phyloP scores from a whole-genome alignment of 345 rosid genomes.

The Stellera chamaejasme region DNA sequence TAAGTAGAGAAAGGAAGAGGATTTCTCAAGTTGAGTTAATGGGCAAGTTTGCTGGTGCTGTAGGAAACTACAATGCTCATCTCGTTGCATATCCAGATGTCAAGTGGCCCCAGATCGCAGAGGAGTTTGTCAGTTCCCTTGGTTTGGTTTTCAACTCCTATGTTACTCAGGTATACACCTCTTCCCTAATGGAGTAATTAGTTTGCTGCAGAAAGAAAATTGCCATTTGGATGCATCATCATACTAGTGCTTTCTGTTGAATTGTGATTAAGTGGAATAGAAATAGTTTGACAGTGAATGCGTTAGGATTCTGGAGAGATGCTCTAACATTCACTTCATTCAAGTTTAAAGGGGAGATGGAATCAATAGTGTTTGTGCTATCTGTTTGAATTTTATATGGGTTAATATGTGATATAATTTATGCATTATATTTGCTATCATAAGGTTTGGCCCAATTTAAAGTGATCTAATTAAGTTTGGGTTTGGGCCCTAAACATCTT shows the following conservation, averaged over 20 bases:
- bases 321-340: too few species aligned
- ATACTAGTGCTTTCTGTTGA: neutral
- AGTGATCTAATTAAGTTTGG: too few species aligned
- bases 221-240: neutral
- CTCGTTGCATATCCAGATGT: conserved; percentile 67
- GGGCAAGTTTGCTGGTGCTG: conserved; percentile 97
- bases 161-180: conserved; percentile 64
- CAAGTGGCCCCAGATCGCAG: conserved; percentile 69
- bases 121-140: conserved; percentile 77
- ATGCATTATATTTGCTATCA: too few species aligned
- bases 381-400: too few species aligned
- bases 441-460: too few species aligned
- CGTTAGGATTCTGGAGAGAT: too few species aligned
- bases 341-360: neutral
- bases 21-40: conserved; percentile 65
- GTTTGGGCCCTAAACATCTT: too few species aligned
- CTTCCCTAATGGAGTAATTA: neutral
- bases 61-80: conserved; percentile 97
- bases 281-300: neutral
- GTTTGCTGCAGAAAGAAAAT: too few species aligned
- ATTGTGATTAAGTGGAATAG: neutral
- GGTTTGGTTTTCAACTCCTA: conserved; percentile 82
- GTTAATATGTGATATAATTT: too few species aligned
- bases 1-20: conserved; percentile 66
- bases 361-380: neutral